Percentiles rank a stretch among this genome's conserved stretches.
Evolutionary conservation across 2,329 filamentous ascomycete genomes (phyloP).

Genomic region (Colletotrichum plurivorum): DNA sequence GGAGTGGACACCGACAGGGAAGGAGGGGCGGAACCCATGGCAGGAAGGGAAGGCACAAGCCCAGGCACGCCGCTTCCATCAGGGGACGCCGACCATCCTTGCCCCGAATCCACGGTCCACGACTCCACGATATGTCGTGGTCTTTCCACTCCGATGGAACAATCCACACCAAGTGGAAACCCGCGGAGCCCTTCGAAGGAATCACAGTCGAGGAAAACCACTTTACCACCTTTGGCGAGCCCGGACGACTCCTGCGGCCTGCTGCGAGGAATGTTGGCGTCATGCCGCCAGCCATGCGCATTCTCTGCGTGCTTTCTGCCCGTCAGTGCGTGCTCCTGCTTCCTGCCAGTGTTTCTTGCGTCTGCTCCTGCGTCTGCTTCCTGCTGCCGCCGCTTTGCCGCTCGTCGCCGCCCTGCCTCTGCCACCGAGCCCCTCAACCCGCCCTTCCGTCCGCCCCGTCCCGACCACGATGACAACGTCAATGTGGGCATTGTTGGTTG

Average conservation of each 20-base stretch:
- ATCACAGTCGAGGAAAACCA: background rate
- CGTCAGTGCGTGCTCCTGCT: background rate
- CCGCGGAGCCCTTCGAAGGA: constrained; percentile 12
- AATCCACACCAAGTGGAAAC: constrained; percentile 32
- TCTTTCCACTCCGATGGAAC: constrained; percentile 35
- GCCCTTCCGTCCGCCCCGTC: constrained; percentile 1
- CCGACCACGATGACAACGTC: constrained; percentile 5
- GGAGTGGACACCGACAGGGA: background rate
- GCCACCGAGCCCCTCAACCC: constrained; percentile 15
- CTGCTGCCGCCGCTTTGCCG: constrained; percentile 19
- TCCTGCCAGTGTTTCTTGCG: constrained; percentile 1
- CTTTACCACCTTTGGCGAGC: background rate
- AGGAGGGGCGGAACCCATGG: too few species aligned
- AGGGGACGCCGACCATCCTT: constrained; percentile 22
- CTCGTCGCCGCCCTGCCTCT: too few species aligned
- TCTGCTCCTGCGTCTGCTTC: background rate
- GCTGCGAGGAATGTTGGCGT: constrained; percentile 13
- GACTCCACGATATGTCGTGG: constrained; percentile 30
- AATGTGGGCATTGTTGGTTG: constrained; percentile 7
- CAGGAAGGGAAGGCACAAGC: background rate
- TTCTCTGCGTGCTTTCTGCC: constrained; percentile 3
- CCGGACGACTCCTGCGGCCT: background rate
- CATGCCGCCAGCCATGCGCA: constrained; percentile 35
- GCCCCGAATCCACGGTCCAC: constrained; percentile 20
- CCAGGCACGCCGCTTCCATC: constrained; percentile 8